Conservation (phyloP, 495 filamentous ascomycete genomes). For the Talaromyces stipitatus region DNA sequence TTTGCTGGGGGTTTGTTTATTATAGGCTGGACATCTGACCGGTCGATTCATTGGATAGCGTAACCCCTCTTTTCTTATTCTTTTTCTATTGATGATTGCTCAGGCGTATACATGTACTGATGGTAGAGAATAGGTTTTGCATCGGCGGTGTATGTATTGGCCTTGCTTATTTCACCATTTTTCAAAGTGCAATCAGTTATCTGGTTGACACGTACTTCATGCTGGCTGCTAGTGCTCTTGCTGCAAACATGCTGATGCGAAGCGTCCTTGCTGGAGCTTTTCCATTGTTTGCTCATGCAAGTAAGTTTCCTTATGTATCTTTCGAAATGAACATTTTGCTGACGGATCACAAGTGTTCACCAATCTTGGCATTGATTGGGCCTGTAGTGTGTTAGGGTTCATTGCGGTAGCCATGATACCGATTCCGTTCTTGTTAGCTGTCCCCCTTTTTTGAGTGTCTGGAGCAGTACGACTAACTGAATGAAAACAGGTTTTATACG, state of each 20-base stretch:
- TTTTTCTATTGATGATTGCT: not conserved
- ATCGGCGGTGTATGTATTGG: conserved; percentile 36
- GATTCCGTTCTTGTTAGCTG: conserved; percentile 26
- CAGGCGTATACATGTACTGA: too few species aligned
- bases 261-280: conserved; percentile 57
- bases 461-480: not conserved
- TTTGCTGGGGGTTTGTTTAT: conserved; percentile 44
- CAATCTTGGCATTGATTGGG: conserved; percentile 48
- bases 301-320: conserved; percentile 24
- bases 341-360: conserved; percentile 38
- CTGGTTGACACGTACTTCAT: conserved; percentile 18
- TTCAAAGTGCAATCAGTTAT: conserved; percentile 15
- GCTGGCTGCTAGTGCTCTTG: conserved; percentile 57
- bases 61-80: conserved; percentile 6
- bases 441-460: not conserved
- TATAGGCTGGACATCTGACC: conserved; percentile 45
- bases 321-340: not conserved
- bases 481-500: not conserved
- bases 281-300: conserved; percentile 54
- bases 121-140: not conserved
- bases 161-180: conserved; percentile 37
- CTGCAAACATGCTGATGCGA: conserved; percentile 56
- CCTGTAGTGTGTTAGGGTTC: conserved; percentile 50
- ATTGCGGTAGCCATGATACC: conserved; percentile 48
- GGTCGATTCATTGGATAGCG: conserved; percentile 36